Percentiles rank a stretch among this genome's conserved stretches.
These are phyloP conservation scores for Odonthalia washingtoniensis DNA, from an alignment of 31 red algal genomes.

Conservation along the genomic window DNA sequence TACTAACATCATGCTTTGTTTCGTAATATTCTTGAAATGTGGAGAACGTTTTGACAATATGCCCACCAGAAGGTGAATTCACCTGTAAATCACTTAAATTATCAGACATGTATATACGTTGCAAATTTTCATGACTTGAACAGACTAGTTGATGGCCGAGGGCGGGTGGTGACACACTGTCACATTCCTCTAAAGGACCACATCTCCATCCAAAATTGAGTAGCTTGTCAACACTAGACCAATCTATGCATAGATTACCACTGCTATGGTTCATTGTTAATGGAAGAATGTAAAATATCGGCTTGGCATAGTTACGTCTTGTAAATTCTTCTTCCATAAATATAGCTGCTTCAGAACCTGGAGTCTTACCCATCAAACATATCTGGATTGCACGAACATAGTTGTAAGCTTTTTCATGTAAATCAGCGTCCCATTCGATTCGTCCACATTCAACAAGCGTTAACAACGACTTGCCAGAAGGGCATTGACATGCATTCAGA, in stretches of 20 bases:
- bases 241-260: constrained; percentile 52
- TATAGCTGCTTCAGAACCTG: constrained; percentile 48
- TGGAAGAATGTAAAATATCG: constrained; percentile 62
- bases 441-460: constrained; percentile 30
- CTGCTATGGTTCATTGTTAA: not conserved
- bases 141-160: constrained; percentile 48
- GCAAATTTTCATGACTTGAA: constrained; percentile 66
- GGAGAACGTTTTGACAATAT: constrained; percentile 26
- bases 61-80: constrained; percentile 59
- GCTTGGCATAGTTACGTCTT: not conserved
- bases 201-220: constrained; percentile 45
- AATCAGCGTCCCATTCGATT: constrained; percentile 43
- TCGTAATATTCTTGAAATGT: constrained; percentile 64
- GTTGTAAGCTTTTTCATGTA: constrained; percentile 49
- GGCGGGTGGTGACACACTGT: not conserved
- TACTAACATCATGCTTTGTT: constrained; percentile 36
- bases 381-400: constrained; percentile 61
- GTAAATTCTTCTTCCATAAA: constrained; percentile 27
- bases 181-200: constrained; percentile 29
- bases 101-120: constrained; percentile 61
- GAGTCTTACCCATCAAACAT: constrained; percentile 58
- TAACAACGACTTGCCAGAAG: constrained; percentile 52
- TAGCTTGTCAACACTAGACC: constrained; percentile 59
- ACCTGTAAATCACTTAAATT: constrained; percentile 32
- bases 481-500: constrained; percentile 51